Evolutionary conservation across 768 basidiomycete species (phyloP).

Genomic region (Candolleomyces eurysporus): DNA sequence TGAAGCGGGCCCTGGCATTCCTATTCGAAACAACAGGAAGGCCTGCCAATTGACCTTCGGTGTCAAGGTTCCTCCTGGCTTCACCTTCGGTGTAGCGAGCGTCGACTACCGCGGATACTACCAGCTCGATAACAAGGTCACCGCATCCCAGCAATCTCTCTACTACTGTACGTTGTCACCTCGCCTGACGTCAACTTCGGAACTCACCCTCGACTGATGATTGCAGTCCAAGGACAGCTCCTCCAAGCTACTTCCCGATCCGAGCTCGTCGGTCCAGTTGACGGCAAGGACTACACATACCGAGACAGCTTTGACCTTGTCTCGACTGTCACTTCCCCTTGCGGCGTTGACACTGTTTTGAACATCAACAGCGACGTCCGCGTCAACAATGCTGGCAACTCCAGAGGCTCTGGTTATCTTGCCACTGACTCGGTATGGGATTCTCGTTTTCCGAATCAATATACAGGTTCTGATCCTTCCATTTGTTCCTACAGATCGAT

Average conservation of each 20-base stretch:
- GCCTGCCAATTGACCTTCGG: conserved; percentile 10
- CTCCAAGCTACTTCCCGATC: conserved; percentile 23
- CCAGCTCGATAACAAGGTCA: conserved; percentile 21
- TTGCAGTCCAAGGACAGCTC: conserved; percentile 22
- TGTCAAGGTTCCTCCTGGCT: conserved; percentile 15
- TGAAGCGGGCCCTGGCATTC: background rate
- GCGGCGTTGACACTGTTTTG: conserved; percentile 21
- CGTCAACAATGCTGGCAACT: conserved; percentile 19
- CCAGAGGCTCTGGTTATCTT: conserved; percentile 20
- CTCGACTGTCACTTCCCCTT: conserved; percentile 20
- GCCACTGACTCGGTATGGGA: conserved; percentile 20
- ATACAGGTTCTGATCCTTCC: conserved; percentile 1
- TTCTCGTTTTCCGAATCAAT: background rate
- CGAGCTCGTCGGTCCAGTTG: conserved; percentile 17
- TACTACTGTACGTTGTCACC: conserved; percentile 19
- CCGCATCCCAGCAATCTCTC: conserved; percentile 21
- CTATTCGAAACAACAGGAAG: conserved; percentile 13
- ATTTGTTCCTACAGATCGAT: conserved; percentile 7
- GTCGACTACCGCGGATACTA: conserved; percentile 24
- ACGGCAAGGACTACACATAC: conserved; percentile 23
- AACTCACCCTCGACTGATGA: background rate
- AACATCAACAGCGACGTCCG: conserved; percentile 24
- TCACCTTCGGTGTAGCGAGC: conserved; percentile 18
- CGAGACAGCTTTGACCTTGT: conserved; percentile 25
- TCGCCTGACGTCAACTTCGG: background rate